Conservation (phyloP, 2,329 filamentous ascomycete species). For the Plenodomus biglobosus region DNA sequence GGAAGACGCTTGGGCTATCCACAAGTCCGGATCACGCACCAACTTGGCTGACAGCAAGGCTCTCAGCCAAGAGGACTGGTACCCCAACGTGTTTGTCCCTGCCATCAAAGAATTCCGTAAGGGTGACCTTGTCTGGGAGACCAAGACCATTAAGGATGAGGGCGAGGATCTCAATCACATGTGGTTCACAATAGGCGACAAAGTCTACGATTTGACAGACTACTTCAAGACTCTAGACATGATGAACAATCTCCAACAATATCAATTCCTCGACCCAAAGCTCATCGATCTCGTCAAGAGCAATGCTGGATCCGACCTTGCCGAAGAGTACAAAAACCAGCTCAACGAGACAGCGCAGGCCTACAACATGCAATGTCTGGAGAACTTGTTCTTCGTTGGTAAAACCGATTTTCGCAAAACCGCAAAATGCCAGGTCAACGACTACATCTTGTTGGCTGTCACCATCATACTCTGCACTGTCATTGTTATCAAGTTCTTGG, state of each 20-base stretch:
- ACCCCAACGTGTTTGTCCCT: conserved; percentile 70
- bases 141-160: conserved; percentile 60
- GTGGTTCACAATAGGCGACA: conserved; percentile 77
- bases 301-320: conserved; percentile 80
- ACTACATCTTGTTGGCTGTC: conserved; percentile 85
- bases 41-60: conserved; percentile 55
- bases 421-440: conserved; percentile 80
- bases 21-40: conserved; percentile 68
- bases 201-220: conserved; percentile 86
- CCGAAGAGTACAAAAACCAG: conserved; percentile 61
- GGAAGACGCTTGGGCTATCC: conserved; percentile 58
- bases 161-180: conserved; percentile 68
- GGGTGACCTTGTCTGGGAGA: conserved; percentile 76
- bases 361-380: conserved; percentile 79
- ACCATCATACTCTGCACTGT: conserved; percentile 80
- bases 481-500: conserved; percentile 84
- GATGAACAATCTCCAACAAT: conserved; percentile 58
- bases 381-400: conserved; percentile 81
- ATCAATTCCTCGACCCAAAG: conserved; percentile 70
- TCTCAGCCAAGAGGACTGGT: conserved; percentile 72
- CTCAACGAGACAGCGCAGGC: conserved; percentile 56
- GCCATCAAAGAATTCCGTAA: conserved; percentile 84
- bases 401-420: conserved; percentile 80
- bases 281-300: conserved; percentile 69
- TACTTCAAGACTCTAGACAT: conserved; percentile 77